Conservation (phyloP, 1,284 basidiomycete species). For the Ceratobasidium sp. region DNA sequence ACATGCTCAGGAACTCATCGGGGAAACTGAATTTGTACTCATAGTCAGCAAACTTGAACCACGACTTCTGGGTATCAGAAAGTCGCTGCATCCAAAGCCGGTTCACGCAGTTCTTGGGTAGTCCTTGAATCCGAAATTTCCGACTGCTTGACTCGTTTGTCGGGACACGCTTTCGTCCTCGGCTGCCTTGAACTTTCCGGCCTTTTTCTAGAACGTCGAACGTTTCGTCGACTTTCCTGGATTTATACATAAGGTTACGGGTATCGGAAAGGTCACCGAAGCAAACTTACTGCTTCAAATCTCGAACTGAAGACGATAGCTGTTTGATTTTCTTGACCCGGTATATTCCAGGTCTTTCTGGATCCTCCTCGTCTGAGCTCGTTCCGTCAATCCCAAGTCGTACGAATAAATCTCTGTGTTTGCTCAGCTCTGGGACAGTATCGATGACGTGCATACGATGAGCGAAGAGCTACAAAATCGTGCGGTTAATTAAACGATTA, state of each 20-base stretch:
- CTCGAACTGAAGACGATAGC: neutral
- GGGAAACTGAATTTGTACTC: neutral
- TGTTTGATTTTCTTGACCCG: neutral
- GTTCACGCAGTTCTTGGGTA: constrained; percentile 1
- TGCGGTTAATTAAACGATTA: too few relatives aligned
- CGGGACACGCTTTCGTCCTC: neutral
- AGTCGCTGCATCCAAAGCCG: neutral
- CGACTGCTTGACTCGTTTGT: neutral
- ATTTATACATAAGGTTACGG: too few relatives aligned
- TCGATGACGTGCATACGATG: constrained; percentile 3
- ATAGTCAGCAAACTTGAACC: neutral
- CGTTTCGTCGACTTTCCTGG: neutral
- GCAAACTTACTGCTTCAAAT: neutral
- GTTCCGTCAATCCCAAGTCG: constrained; percentile 1
- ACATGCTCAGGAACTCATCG: neutral
- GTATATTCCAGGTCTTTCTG: neutral
- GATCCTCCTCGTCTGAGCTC: constrained; percentile 9
- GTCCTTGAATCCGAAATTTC: neutral
- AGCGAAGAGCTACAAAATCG: neutral
- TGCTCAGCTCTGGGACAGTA: neutral
- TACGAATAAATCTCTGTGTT: neutral
- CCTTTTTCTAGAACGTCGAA: neutral
- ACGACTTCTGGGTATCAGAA: neutral
- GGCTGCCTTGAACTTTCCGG: neutral
- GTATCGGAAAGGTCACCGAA: neutral